Percentiles rank a stretch among this genome's conserved stretches.
phyloP scores from a whole-genome alignment of 2,329 filamentous ascomycete species.

The Shiraia bambusicola region DNA sequence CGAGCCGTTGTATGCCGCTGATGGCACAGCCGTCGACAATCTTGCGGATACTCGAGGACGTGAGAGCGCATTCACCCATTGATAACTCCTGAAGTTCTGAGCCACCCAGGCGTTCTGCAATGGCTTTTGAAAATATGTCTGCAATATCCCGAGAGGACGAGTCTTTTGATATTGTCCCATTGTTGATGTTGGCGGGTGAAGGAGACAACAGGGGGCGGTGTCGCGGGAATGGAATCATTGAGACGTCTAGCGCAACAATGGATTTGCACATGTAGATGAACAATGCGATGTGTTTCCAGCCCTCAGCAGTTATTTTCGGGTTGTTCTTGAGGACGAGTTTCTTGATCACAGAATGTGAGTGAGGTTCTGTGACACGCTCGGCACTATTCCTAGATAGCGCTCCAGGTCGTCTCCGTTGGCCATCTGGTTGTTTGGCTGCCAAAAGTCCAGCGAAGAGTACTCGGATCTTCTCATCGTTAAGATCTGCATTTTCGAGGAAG shows the following conservation, averaged over 20 bases:
- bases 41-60: conserved; percentile 67
- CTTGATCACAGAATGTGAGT: conserved; percentile 69
- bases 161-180: conserved; percentile 10
- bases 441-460: conserved; percentile 84
- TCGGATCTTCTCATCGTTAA: conserved; percentile 83
- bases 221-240: conserved; percentile 69
- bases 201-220: conserved; percentile 15
- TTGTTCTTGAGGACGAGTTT: conserved; percentile 89
- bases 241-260: conserved; percentile 82
- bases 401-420: conserved; percentile 46
- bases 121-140: conserved; percentile 69
- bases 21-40: conserved; percentile 81
- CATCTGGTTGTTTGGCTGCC: conserved; percentile 69
- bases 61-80: conserved; percentile 76
- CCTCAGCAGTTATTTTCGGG: conserved; percentile 75
- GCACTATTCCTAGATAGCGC: conserved; percentile 11
- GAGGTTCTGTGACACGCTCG: conserved; percentile 14
- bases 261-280: conserved; percentile 90
- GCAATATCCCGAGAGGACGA: conserved; percentile 55
- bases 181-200: conserved; percentile 14
- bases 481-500: conserved; percentile 80
- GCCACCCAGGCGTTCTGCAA: conserved; percentile 75
- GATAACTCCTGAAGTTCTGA: conserved; percentile 78
- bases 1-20: conserved; percentile 75
- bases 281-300: conserved; percentile 87